Evolutionary conservation across 345 rosid species (phyloP).

Genomic region (Chamaenerion angustifolium): DNA sequence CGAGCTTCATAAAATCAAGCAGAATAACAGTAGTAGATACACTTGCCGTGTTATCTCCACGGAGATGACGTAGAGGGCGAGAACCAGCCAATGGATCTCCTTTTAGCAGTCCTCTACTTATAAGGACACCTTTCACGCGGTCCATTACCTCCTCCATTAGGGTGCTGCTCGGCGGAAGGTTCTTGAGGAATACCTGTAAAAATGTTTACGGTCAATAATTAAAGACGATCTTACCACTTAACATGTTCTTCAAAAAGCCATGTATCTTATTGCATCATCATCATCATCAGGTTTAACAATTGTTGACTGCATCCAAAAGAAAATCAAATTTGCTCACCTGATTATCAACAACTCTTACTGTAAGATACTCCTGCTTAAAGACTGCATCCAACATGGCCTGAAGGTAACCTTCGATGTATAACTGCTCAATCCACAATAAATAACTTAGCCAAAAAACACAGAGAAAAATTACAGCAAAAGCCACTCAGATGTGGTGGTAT

Average conservation of each 20-base stretch:
- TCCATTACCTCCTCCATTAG: slow-evolving; percentile 80
- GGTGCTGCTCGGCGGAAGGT: slow-evolving; percentile 81
- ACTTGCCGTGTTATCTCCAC: slow-evolving; percentile 52
- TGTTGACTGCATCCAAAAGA: no score
- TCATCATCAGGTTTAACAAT: no score
- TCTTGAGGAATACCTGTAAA: slow-evolving; percentile 76
- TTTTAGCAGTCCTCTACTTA: slow-evolving; percentile 70
- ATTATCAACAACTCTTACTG: slow-evolving; percentile 83
- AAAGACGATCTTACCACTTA: not conserved
- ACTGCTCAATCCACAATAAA: slow-evolving; percentile 30
- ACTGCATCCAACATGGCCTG: slow-evolving; percentile 87
- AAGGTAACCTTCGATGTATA: slow-evolving; percentile 87
- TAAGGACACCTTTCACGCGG: slow-evolving; percentile 78
- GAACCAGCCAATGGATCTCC: slow-evolving; percentile 69
- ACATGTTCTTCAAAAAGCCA: no score
- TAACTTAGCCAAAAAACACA: slow-evolving; percentile 3
- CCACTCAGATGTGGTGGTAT: no score
- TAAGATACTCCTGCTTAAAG: slow-evolving; percentile 85
- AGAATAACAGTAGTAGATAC: slow-evolving; percentile 3
- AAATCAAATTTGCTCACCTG: slow-evolving; percentile 17
- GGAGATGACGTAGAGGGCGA: slow-evolving; percentile 50
- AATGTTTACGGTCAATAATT: slow-evolving; percentile 1
- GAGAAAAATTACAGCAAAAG: not conserved
- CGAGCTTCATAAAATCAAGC: not conserved
- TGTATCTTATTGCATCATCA: no score